Conservation (phyloP, 2,329 filamentous ascomycete genomes). For the Xylariaceae sp. region DNA sequence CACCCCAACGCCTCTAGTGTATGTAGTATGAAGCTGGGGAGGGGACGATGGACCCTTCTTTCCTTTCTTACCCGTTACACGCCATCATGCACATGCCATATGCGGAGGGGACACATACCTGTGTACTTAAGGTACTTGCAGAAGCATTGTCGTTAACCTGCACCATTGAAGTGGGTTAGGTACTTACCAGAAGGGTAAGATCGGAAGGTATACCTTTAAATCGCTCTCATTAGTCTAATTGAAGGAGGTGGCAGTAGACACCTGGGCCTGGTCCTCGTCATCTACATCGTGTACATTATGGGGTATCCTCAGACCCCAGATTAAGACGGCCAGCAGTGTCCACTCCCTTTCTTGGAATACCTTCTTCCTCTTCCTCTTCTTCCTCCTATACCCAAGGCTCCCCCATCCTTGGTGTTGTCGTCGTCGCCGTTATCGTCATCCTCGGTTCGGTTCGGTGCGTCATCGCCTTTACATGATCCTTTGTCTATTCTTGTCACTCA, state of each 20-base stretch:
- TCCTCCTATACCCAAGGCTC: not conserved
- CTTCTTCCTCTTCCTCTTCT: conserved; percentile 9
- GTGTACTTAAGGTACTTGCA: no score
- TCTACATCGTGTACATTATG: not conserved
- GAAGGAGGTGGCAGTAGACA: not conserved
- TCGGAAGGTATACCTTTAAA: no score
- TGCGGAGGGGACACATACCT: no score
- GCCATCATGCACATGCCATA: conserved; percentile 18
- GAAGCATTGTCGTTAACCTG: no score
- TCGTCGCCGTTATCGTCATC: conserved; percentile 10
- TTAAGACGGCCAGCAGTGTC: conserved; percentile 8
- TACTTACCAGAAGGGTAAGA: no score
- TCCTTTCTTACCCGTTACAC: conserved; percentile 15
- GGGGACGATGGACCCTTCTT: no score
- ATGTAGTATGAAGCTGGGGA: no score
- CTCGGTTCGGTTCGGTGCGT: conserved; percentile 15
- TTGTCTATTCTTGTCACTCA: conserved; percentile 21
- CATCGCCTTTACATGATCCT: not conserved
- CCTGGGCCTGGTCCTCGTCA: not conserved
- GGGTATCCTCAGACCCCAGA: not conserved
- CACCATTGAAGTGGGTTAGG: no score
- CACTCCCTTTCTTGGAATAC: conserved; percentile 5
- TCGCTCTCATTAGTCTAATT: not conserved
- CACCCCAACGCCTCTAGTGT: no score
- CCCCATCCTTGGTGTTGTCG: conserved; percentile 4